phyloP scores from a whole-genome alignment of 768 basidiomycete genomes.

The Auriscalpium orientale region DNA sequence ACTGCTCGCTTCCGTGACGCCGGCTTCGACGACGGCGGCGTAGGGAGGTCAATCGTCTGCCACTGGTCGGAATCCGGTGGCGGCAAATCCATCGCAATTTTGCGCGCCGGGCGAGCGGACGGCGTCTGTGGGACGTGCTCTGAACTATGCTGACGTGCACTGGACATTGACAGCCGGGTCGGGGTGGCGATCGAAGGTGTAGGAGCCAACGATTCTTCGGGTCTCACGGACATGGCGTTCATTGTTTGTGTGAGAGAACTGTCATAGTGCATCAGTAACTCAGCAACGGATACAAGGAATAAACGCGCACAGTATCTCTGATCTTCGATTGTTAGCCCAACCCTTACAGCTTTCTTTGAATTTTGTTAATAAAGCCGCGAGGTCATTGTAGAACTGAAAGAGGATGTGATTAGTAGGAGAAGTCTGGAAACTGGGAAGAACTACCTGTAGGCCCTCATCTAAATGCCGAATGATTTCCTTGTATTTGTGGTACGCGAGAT shows the following conservation, averaged over 20 bases:
- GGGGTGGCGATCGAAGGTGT: conserved; percentile 2
- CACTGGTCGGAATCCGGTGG: conserved; percentile 32
- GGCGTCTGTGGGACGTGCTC: neutral
- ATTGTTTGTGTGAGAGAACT: conserved; percentile 37
- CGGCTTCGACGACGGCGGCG: conserved; percentile 9
- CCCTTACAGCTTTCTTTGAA: conserved; percentile 71
- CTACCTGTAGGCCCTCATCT: conserved; percentile 81
- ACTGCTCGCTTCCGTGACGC: too few relatives aligned
- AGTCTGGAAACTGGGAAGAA: neutral
- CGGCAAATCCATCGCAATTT: conserved; percentile 23
- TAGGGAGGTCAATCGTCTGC: conserved; percentile 23
- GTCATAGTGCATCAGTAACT: neutral
- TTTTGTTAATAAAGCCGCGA: conserved; percentile 60
- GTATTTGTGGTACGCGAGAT: conserved; percentile 83
- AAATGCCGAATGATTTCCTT: conserved; percentile 78
- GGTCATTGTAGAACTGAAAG: conserved; percentile 84
- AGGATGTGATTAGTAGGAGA: neutral
- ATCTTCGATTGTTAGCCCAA: conserved; percentile 66
- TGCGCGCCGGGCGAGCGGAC: conserved; percentile 1
- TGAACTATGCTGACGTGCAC: neutral
- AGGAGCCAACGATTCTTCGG: conserved; percentile 1
- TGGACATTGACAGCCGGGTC: neutral
- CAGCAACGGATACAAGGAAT: neutral
- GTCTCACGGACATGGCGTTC: conserved; percentile 29
- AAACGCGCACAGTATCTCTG: conserved; percentile 62